Percentiles rank a stretch among this genome's conserved stretches.
Conservation (phyloP, 1,284 basidiomycete genomes). For the Anthracocystis panici-leucophaei region DNA sequence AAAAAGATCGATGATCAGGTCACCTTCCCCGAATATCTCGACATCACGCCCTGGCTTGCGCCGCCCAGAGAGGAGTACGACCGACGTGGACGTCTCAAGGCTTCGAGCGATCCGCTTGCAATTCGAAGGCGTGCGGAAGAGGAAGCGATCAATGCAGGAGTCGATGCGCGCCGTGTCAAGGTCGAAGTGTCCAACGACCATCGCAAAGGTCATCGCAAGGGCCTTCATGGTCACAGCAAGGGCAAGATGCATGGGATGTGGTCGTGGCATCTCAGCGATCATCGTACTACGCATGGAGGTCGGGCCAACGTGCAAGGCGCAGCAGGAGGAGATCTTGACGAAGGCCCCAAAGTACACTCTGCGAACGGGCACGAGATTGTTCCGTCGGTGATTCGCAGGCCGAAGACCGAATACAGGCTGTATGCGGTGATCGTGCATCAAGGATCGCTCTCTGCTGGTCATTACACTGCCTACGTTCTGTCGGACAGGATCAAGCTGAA, state of each 20-base stretch:
- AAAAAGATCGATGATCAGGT: constrained; percentile 88
- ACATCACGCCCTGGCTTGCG: constrained; percentile 85
- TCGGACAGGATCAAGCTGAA: constrained; percentile 55
- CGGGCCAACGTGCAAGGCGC: neutral
- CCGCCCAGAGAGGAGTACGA: constrained; percentile 79
- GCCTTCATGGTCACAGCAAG: constrained; percentile 12
- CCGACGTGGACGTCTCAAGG: constrained; percentile 71
- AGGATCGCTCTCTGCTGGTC: constrained; percentile 58
- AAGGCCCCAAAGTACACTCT: constrained; percentile 38
- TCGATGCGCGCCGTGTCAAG: constrained; percentile 70
- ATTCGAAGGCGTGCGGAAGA: constrained; percentile 58
- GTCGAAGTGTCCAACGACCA: constrained; percentile 32
- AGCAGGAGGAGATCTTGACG: constrained; percentile 34
- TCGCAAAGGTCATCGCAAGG: constrained; percentile 14
- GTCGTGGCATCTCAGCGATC: constrained; percentile 48
- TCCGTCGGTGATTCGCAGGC: constrained; percentile 32
- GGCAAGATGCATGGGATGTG: constrained; percentile 44
- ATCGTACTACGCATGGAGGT: neutral
- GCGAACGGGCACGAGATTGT: constrained; percentile 35
- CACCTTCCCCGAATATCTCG: constrained; percentile 85
- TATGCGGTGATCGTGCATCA: constrained; percentile 84
- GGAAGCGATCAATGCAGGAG: constrained; percentile 61
- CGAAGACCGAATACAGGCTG: constrained; percentile 63
- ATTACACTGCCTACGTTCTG: constrained; percentile 64
- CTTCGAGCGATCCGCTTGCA: constrained; percentile 66